Conservation (phyloP, 2,329 filamentous ascomycete genomes). For the Septoria linicola region DNA sequence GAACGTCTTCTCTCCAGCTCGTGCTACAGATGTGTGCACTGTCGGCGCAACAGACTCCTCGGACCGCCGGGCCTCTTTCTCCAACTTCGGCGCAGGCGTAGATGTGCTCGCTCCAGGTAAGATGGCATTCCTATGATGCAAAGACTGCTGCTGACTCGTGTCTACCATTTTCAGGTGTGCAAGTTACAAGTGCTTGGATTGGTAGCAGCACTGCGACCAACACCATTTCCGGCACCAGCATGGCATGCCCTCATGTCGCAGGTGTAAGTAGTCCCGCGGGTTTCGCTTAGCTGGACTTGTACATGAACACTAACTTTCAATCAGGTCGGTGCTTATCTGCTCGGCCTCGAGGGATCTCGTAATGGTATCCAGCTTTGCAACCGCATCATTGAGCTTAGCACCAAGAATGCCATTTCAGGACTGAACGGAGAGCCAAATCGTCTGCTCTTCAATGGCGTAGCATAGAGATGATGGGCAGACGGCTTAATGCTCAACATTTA, state of each 20-base stretch:
- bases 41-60: slow-evolving; percentile 40
- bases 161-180: no score
- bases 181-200: slow-evolving; percentile 43
- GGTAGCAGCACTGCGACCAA: slow-evolving; percentile 49
- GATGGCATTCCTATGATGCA: background rate
- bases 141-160: background rate
- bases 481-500: no score
- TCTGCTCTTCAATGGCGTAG: slow-evolving; percentile 2
- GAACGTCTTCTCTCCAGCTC: slow-evolving; percentile 36
- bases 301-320: no score
- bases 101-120: slow-evolving; percentile 49
- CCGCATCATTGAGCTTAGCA: slow-evolving; percentile 47
- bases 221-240: slow-evolving; percentile 49
- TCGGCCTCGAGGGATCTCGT: slow-evolving; percentile 39
- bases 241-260: slow-evolving; percentile 39
- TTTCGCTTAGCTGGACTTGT: no score
- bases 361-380: slow-evolving; percentile 48
- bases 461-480: background rate
- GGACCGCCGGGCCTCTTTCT: slow-evolving; percentile 40
- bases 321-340: no score
- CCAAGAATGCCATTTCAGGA: slow-evolving; percentile 45
- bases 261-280: slow-evolving; percentile 3
- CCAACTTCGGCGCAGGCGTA: slow-evolving; percentile 42
- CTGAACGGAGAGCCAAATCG: slow-evolving; percentile 22
- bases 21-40: slow-evolving; percentile 35